A percentile compares a stretch with the other conserved stretches of the same genome.
These are phyloP conservation scores for Phialophora expanda DNA, from an alignment of 2,329 filamentous ascomycete species.

Conservation along the genomic window DNA sequence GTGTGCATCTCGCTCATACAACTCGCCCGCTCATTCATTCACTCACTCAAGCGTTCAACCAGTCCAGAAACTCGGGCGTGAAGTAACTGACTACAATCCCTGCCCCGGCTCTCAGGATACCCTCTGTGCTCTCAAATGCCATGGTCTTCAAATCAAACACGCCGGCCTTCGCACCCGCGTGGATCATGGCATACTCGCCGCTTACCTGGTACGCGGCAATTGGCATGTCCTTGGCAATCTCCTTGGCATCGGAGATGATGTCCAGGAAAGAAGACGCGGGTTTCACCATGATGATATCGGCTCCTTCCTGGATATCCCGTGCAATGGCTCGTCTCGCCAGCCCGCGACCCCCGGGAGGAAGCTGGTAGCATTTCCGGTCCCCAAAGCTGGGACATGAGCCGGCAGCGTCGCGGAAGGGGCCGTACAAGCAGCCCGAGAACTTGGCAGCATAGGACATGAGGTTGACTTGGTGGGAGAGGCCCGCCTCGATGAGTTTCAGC, in stretches of 20 bases:
- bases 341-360: slow-evolving; percentile 88
- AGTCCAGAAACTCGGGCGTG: slow-evolving; percentile 75
- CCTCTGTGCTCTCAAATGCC: slow-evolving; percentile 93
- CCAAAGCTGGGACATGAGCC: slow-evolving; percentile 90
- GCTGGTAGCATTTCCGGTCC: slow-evolving; percentile 94
- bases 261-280: slow-evolving; percentile 94
- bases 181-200: slow-evolving; percentile 97
- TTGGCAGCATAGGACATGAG: slow-evolving; percentile 99
- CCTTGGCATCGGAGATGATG: slow-evolving; percentile 96
- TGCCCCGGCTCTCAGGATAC: slow-evolving; percentile 89
- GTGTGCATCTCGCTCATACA: neutral
- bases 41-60: slow-evolving; percentile 50
- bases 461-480: slow-evolving; percentile 86
- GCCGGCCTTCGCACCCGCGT: slow-evolving; percentile 91
- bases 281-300: slow-evolving; percentile 99
- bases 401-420: slow-evolving; percentile 94
- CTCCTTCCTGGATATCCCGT: slow-evolving; percentile 89
- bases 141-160: slow-evolving; percentile 95
- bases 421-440: slow-evolving; percentile 95
- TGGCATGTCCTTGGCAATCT: slow-evolving; percentile 87
- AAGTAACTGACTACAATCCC: slow-evolving; percentile 96
- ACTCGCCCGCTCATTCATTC: neutral
- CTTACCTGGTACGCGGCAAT: slow-evolving; percentile 96
- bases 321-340: slow-evolving; percentile 88
- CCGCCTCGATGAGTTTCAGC: slow-evolving; percentile 93